Evolutionary conservation across 1,284 basidiomycete genomes (phyloP).

Genomic region (Malassezia caprae): DNA sequence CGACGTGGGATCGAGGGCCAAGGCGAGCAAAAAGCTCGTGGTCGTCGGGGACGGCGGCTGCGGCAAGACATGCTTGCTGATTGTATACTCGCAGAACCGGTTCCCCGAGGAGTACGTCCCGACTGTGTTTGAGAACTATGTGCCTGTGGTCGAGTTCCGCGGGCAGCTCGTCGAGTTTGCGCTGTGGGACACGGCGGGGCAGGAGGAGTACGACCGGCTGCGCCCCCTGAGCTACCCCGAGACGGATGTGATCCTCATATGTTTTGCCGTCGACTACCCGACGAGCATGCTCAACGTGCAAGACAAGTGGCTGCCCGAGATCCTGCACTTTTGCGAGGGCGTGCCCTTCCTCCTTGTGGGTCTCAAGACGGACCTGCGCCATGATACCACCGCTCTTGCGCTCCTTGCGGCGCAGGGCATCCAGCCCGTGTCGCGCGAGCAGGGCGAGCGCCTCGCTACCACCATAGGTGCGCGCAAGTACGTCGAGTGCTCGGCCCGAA

Average conservation of each 20-base stretch:
- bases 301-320: slow-evolving; percentile 89
- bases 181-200: slow-evolving; percentile 95
- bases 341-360: slow-evolving; percentile 86
- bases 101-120: slow-evolving; percentile 98
- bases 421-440: slow-evolving; percentile 64
- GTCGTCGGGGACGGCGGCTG: slow-evolving; percentile 68
- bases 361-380: slow-evolving; percentile 72
- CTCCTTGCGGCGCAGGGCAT: slow-evolving; percentile 87
- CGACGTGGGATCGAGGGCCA: slow-evolving; percentile 18
- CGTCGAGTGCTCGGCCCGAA: slow-evolving; percentile 87
- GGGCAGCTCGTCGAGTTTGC: slow-evolving; percentile 85
- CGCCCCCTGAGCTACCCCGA: slow-evolving; percentile 90
- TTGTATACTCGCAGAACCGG: slow-evolving; percentile 86
- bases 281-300: slow-evolving; percentile 84
- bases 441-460: slow-evolving; percentile 58
- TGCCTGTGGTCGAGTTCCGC: slow-evolving; percentile 78
- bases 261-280: slow-evolving; percentile 95
- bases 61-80: slow-evolving; percentile 62
- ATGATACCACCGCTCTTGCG: slow-evolving; percentile 75
- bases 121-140: slow-evolving; percentile 89
- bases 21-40: slow-evolving; percentile 46
- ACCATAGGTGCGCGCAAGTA: slow-evolving; percentile 87
- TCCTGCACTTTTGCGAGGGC: slow-evolving; percentile 89
- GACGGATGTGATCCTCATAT: slow-evolving; percentile 89
- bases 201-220: slow-evolving; percentile 93